Evolutionary conservation across 208 protist species (phyloP), one percentile per base, ranked within the genome.

Genomic region (Acanthamoeba culbertsoni): DNA sequence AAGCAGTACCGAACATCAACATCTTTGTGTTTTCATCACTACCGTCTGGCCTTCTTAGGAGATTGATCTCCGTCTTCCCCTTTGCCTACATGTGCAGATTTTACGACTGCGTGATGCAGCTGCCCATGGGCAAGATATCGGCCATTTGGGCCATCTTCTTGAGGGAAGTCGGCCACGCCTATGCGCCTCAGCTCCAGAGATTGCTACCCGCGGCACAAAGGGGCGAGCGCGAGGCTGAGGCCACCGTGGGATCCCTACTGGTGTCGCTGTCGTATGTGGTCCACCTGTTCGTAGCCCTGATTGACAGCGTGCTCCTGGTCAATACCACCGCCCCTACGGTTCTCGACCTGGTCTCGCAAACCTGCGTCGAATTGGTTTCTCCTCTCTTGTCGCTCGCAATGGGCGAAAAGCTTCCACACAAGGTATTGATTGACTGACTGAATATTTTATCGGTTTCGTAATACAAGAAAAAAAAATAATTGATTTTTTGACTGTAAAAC

Each of bases 31-130:
- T 43, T 5, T 31, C n/a, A 26, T 5, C 43, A 28, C 5, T 23
- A 55, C 14, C 26, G 18, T 48, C 73, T 84, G 23, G 65, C 65
- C n/a, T n/a, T 20, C 18, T 43, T 23, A 31, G n/a, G 23, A 46
- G 26, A 7, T 86, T 12, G 55, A 63, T 35, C 33, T 20, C 35
- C n/a, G 43, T 14, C 18, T 1, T 1, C 33, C 26, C 0, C 16
- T 5, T 68, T 8, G 35, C 14, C 31, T 5, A 3, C 2, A 20
- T 3, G 26, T 20, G 28, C 75, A 90, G 82, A 20, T 90, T 68
- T 53, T 90, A 90, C n/a, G 82, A 90, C 51, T 71, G 82, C 33
- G 57, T 90, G 6, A 62, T 90, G 48, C 82, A 90, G 82, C 82
- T 90, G 23, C 82, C 82, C 40, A 90, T 90, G 82, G 82, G 82